A percentile compares a stretch with the other conserved stretches of the same genome.
phyloP scores from a whole-genome alignment of 441 rosid genomes.

The Populus tomentosa region DNA sequence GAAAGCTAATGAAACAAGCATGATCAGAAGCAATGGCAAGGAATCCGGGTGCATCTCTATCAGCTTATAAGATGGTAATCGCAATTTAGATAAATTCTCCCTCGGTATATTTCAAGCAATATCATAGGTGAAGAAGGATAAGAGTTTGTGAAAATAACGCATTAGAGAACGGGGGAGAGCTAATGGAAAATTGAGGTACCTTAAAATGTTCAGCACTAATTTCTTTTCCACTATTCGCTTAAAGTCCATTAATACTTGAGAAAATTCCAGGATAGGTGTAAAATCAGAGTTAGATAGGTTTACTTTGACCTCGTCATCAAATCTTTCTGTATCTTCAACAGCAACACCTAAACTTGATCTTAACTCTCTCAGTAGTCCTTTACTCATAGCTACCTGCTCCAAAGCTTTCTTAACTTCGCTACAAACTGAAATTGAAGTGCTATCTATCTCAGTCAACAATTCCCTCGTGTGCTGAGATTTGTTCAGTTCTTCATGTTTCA shows the following conservation, averaged over 20 bases:
- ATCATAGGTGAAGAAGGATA: neutral
- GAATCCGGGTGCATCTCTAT: neutral
- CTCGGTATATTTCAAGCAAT: neutral
- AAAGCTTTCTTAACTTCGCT: constrained; percentile 26
- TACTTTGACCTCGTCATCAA: neutral
- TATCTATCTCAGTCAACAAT: constrained; percentile 20
- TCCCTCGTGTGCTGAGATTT: constrained; percentile 5
- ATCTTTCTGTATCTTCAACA: constrained; percentile 9
- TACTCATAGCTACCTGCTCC: constrained; percentile 24
- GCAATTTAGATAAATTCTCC: too few relatives aligned
- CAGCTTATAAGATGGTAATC: too few relatives aligned
- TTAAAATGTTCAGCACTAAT: constrained; percentile 33
- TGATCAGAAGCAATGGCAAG: neutral
- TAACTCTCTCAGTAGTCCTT: constrained; percentile 17
- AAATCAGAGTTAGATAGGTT: neutral
- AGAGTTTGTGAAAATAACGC: neutral
- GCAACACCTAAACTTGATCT: constrained; percentile 9
- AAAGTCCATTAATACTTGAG: constrained; percentile 32
- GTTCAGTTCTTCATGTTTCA: constrained; percentile 9
- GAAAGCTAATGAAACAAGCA: neutral
- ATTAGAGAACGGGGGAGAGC: neutral
- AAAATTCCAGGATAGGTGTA: constrained; percentile 17
- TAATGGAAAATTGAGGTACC: constrained; percentile 30
- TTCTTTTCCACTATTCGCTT: constrained; percentile 31
- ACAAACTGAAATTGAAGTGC: constrained; percentile 14